Base-by-base conservation (phyloP, 1,284 basidiomycete species). In the Puccinia coronata region DNA sequence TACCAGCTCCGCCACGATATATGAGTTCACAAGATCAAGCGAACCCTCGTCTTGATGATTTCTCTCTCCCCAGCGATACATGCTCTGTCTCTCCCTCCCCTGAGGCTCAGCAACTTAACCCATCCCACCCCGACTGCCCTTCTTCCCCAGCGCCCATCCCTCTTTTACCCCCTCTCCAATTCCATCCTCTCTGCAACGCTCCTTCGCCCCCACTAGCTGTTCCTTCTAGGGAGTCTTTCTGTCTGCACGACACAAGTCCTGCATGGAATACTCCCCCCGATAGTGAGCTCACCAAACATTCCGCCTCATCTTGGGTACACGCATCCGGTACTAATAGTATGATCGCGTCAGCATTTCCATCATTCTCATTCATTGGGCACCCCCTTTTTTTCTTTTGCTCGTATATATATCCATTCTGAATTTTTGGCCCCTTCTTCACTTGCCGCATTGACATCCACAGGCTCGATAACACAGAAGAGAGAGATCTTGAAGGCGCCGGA, bases 291-390 rank as follows among this genome's bases (percentile, higher is more conserved):
- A 79, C 76, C 23, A 51, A 55, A 70, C 57, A 70, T 61, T 43
- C 14, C 23, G 41, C 9, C 61, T 65, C 70, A 16, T 59, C 65
- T 25, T 53, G 63, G 65, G 11, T 49, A 43, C 41, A 39, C 14
- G 23, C 49, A 12, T 79, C 53, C 36, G 34, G 34, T n/a, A n/a
- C n/a, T n/a, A n/a, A n/a, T n/a, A 57, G 76, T 11, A 79, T 79
- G 61, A 43, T 53, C 25, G 61, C 28, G 49, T 77, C 47, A 67
- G 47, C 31, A 65, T 65, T 36, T 61, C 36, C 59, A 59, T 57
- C 12, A 59, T 34, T 31, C 9, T 31, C 36, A 1, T 12, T 31
- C n/a, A n/a, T 47, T 63, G 28, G 8, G n/a, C 43, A n/a, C 34
- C 41, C 47, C 51, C 49, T 59, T 59, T 6, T 25, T 14, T 23